phyloP scores from a whole-genome alignment of 192 early-diverging fungal species.

The Umbelopsis ramanniana region DNA sequence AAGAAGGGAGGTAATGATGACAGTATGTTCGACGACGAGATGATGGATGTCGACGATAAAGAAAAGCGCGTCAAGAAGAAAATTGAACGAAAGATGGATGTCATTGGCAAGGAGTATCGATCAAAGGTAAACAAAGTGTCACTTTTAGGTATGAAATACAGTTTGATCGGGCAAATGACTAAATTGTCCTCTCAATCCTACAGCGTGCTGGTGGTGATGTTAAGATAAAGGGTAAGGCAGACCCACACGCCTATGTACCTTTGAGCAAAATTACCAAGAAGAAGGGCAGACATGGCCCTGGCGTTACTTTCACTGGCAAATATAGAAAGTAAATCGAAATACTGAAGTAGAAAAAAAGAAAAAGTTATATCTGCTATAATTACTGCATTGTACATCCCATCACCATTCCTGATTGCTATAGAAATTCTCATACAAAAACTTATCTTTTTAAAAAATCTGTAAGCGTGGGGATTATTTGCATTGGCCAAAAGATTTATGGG shows the following conservation, averaged over 20 bases:
- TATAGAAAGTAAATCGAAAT: conserved; percentile 44
- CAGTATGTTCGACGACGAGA: conserved; percentile 49
- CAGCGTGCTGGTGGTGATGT: conserved; percentile 89
- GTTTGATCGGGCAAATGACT: neutral
- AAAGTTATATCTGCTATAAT: conserved; percentile 6
- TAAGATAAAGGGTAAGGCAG: conserved; percentile 81
- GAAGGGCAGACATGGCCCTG: conserved; percentile 59
- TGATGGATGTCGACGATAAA: conserved; percentile 70
- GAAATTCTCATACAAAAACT: neutral
- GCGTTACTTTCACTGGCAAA: conserved; percentile 43
- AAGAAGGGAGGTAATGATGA: conserved; percentile 69
- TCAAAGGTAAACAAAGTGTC: conserved; percentile 54
- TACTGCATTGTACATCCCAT: conserved; percentile 20
- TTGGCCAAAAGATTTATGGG: neutral
- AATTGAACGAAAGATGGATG: conserved; percentile 23
- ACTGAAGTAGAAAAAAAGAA: neutral
- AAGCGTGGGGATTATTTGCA: neutral
- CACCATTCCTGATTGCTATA: conserved; percentile 10
- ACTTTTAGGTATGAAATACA: too few species aligned
- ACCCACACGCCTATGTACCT: conserved; percentile 97
- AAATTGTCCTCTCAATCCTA: neutral
- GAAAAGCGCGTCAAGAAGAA: conserved; percentile 38
- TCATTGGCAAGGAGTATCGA: conserved; percentile 81
- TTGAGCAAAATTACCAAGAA: conserved; percentile 66
- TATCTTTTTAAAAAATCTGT: neutral